A percentile compares a stretch with the other conserved stretches of the same genome.
Conservation (phyloP, 768 basidiomycete species). For the Clavaria fumosa region DNA sequence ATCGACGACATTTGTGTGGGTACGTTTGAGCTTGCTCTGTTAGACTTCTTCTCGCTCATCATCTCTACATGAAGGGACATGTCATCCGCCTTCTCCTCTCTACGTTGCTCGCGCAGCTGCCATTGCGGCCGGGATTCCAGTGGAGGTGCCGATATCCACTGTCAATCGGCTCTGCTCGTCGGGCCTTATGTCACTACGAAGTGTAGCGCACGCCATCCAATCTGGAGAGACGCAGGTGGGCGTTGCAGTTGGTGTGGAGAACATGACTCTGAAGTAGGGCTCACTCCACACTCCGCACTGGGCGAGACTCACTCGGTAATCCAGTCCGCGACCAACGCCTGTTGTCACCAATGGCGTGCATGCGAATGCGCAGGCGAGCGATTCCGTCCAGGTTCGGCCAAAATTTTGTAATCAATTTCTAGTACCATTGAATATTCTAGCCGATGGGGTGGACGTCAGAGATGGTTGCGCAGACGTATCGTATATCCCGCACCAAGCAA, state of each 20-base stretch:
- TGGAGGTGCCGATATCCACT: slow-evolving; percentile 73
- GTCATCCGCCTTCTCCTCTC: slow-evolving; percentile 67
- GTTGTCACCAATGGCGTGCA: slow-evolving; percentile 43
- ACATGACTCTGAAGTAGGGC: slow-evolving; percentile 64
- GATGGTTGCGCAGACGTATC: slow-evolving; percentile 69
- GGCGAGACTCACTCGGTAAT: slow-evolving; percentile 1
- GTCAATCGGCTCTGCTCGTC: slow-evolving; percentile 92
- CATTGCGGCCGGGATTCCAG: slow-evolving; percentile 78
- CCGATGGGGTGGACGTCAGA: slow-evolving; percentile 96
- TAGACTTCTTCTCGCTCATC: background rate
- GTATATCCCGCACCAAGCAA: slow-evolving; percentile 49
- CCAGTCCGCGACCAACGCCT: slow-evolving; percentile 62
- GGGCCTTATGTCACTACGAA: slow-evolving; percentile 85
- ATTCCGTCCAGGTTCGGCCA: slow-evolving; percentile 50
- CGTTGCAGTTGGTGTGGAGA: slow-evolving; percentile 70
- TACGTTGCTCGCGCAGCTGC: slow-evolving; percentile 80
- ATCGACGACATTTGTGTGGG: slow-evolving; percentile 81
- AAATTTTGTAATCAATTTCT: background rate
- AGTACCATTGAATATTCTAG: slow-evolving; percentile 19
- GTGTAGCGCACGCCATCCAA: slow-evolving; percentile 76
- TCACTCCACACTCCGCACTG: background rate
- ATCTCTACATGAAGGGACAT: slow-evolving; percentile 41
- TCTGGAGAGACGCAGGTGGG: slow-evolving; percentile 76
- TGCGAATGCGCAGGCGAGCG: slow-evolving; percentile 46
- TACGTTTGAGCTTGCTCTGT: slow-evolving; percentile 12